These are phyloP conservation scores for Colletotrichum higginsianum DNA, from an alignment of 2,329 filamentous ascomycete genomes.

Conservation along the genomic window DNA sequence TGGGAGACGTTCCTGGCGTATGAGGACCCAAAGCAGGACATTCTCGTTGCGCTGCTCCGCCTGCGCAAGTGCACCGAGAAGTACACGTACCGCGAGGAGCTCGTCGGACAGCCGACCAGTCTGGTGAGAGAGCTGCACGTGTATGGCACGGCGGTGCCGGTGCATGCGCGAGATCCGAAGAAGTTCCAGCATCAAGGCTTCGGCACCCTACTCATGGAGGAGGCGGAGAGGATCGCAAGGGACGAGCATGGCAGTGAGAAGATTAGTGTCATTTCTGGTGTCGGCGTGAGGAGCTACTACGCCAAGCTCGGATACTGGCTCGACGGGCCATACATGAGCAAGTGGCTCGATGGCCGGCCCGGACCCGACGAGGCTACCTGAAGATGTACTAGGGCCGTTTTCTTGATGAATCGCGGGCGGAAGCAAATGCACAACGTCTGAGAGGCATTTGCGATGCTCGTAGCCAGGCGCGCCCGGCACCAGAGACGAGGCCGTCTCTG, in stretches of 20 bases:
- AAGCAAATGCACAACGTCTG: neutral
- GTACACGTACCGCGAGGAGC: conserved; percentile 92
- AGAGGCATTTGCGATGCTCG: neutral
- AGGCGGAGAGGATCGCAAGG: conserved; percentile 93
- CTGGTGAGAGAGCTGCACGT: conserved; percentile 96
- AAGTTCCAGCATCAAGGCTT: conserved; percentile 99
- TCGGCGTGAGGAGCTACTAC: conserved; percentile 96
- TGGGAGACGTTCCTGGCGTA: conserved; percentile 99
- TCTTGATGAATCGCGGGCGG: neutral
- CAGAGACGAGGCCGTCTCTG: neutral
- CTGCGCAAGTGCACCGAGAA: conserved; percentile 91
- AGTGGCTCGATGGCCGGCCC: conserved; percentile 69
- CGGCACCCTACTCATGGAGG: conserved; percentile 96
- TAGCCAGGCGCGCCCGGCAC: conserved; percentile 11
- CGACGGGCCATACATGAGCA: conserved; percentile 89
- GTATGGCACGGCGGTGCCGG: conserved; percentile 96
- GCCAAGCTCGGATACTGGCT: conserved; percentile 92
- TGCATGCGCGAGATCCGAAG: conserved; percentile 93
- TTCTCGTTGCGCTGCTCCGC: conserved; percentile 90
- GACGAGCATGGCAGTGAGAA: conserved; percentile 95
- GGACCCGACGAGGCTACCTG: conserved; percentile 41
- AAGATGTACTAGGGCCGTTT: neutral
- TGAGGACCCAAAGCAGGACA: conserved; percentile 98
- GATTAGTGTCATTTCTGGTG: conserved; percentile 97
- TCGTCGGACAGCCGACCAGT: conserved; percentile 88